Conservation (phyloP, 768 basidiomycete genomes). For the Bullera alba region DNA sequence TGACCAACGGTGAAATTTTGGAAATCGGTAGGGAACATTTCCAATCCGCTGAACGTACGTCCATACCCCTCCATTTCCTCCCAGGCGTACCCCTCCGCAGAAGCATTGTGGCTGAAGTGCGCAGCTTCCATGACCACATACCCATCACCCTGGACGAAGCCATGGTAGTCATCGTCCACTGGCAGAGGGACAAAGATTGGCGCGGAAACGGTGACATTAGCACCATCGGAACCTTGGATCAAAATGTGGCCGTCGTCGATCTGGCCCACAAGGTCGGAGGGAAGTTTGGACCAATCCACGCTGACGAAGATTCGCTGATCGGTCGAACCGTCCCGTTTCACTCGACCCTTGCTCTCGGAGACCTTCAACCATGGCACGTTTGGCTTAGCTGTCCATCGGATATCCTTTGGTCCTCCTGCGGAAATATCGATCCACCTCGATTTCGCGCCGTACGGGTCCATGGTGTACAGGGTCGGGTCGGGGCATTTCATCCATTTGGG, state of each 20-base stretch:
- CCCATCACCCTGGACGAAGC: conserved; percentile 61
- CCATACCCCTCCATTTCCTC: conserved; percentile 58
- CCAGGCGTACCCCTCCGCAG: conserved; percentile 56
- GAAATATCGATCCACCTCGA: conserved; percentile 59
- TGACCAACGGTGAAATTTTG: conserved; percentile 57
- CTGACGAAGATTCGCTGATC: conserved; percentile 56
- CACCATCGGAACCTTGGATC: background rate
- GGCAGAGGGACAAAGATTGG: conserved; percentile 9
- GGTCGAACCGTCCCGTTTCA: conserved; percentile 47
- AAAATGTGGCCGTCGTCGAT: background rate
- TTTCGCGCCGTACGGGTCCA: conserved; percentile 56
- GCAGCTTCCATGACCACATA: conserved; percentile 63
- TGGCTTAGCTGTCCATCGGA: conserved; percentile 53
- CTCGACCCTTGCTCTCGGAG: conserved; percentile 50
- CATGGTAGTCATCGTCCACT: conserved; percentile 32
- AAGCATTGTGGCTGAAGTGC: conserved; percentile 52
- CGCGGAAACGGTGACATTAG: conserved; percentile 11
- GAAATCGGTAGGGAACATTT: conserved; percentile 56
- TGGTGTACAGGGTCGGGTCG: conserved; percentile 48
- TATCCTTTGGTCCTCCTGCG: conserved; percentile 56
- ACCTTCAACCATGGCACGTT: conserved; percentile 57
- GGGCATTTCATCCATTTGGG: conserved; percentile 37
- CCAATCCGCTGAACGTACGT: conserved; percentile 57
- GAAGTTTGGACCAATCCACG: conserved; percentile 56
- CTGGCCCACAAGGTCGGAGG: background rate